phyloP scores from a whole-genome alignment of 148 eudicot species.

The Rhododendron mucronatum region DNA sequence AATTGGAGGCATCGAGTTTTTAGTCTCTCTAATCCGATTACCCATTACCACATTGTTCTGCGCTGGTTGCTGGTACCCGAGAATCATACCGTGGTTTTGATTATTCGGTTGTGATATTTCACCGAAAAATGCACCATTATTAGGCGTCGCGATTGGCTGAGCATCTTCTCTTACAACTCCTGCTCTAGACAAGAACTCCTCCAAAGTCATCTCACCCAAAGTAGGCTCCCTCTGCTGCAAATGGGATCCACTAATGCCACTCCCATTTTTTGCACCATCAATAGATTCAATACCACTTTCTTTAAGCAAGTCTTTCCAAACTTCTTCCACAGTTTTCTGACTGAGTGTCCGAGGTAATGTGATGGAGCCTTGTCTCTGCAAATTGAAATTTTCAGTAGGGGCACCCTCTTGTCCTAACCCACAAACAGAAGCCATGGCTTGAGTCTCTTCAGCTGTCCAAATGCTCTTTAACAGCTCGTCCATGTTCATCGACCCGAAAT shows the following conservation, averaged over 20 bases:
- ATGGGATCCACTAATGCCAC: constrained; percentile 11
- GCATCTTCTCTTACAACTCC: constrained; percentile 49
- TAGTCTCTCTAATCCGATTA: constrained; percentile 14
- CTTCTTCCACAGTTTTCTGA: constrained; percentile 57
- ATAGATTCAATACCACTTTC: constrained; percentile 7
- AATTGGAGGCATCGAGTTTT: constrained; percentile 23
- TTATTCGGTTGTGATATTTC: constrained; percentile 13
- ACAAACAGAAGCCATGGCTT: constrained; percentile 22
- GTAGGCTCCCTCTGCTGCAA: constrained; percentile 38
- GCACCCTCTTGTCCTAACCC: constrained; percentile 15
- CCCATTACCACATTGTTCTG: constrained; percentile 15
- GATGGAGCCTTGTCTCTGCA: constrained; percentile 44
- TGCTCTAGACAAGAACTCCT: constrained; percentile 45
- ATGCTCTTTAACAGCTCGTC: constrained; percentile 52
- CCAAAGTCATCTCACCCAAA: constrained; percentile 46
- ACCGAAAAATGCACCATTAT: constrained; percentile 18
- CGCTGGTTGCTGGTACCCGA: constrained; percentile 38
- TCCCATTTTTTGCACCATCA: constrained; percentile 12
- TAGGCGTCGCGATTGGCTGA: constrained; percentile 19
- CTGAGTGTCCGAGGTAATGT: constrained; percentile 54
- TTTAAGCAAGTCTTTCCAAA: constrained; percentile 40
- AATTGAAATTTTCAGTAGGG: constrained; percentile 25
- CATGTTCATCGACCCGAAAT: constrained; percentile 63
- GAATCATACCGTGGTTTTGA: constrained; percentile 17
- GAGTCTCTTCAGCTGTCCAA: constrained; percentile 54